Evolutionary conservation across 305 asterid species (phyloP).

Genomic region (Nicotiana rustica): DNA sequence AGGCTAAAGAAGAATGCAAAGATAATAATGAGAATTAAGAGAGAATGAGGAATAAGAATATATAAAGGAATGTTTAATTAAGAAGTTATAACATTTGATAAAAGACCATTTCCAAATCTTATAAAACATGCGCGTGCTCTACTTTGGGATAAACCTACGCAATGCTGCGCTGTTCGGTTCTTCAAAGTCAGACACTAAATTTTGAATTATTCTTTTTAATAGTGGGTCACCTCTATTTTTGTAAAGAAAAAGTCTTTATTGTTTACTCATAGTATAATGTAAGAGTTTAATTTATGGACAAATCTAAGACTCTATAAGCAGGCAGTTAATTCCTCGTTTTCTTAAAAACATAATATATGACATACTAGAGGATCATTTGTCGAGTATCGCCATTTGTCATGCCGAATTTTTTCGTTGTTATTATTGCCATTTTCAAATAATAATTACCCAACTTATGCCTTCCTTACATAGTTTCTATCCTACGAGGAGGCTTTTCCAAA

Average conservation of each 20-base stretch:
- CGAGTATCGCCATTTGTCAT: neutral
- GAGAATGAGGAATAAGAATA: neutral
- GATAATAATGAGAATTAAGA: neutral
- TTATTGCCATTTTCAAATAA: neutral
- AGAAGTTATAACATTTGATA: neutral
- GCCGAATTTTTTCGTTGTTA: neutral
- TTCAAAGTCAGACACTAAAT: neutral
- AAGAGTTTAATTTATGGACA: too few relatives aligned
- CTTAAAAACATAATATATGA: too few relatives aligned
- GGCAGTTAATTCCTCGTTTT: too few relatives aligned
- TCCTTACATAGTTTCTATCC: neutral
- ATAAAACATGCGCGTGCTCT: slow-evolving; percentile 5
- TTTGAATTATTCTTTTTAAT: neutral
- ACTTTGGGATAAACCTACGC: neutral
- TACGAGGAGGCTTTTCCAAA: neutral
- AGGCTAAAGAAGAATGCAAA: slow-evolving; percentile 19
- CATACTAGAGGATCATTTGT: neutral
- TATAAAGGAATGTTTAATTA: neutral
- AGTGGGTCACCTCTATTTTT: slow-evolving; percentile 6
- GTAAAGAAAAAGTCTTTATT: neutral
- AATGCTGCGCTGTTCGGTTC: neutral
- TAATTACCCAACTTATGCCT: neutral
- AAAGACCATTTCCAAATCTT: slow-evolving; percentile 2
- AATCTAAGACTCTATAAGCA: too few relatives aligned
- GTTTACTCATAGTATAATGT: neutral